Conservation (phyloP, 768 basidiomycete species). For the Boletus rubroflammeus region DNA sequence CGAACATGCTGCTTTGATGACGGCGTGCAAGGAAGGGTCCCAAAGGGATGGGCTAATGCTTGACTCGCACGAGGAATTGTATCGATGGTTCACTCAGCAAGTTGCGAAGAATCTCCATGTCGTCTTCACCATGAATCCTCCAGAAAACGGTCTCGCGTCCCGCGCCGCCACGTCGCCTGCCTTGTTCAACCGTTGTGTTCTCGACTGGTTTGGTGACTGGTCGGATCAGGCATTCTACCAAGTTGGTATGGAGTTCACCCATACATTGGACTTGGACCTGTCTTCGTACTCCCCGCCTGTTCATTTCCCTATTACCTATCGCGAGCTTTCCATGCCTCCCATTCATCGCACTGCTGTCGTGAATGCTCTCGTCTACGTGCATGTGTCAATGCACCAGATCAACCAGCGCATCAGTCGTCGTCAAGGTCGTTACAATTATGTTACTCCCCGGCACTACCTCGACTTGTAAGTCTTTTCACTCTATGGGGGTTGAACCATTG, state of each 20-base stretch:
- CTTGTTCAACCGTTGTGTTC: conserved; percentile 96
- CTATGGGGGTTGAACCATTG: not conserved
- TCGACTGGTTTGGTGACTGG: conserved; percentile 99
- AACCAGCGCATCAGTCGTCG: conserved; percentile 86
- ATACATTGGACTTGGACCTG: conserved; percentile 87
- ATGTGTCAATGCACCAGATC: conserved; percentile 83
- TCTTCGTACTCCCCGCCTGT: conserved; percentile 74
- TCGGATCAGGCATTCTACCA: conserved; percentile 98
- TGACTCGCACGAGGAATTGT: conserved; percentile 95
- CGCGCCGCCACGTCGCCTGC: conserved; percentile 97
- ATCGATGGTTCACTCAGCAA: conserved; percentile 98
- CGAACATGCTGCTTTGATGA: conserved; percentile 96
- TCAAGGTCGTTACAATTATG: conserved; percentile 95
- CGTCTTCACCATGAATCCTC: conserved; percentile 99
- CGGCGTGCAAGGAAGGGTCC: conserved; percentile 99
- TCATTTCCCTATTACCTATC: conserved; percentile 87
- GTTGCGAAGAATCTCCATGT: conserved; percentile 98
- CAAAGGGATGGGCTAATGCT: conserved; percentile 98
- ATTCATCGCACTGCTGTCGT: conserved; percentile 86
- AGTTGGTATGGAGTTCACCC: conserved; percentile 96
- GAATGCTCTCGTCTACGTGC: conserved; percentile 91
- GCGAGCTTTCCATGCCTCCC: conserved; percentile 81
- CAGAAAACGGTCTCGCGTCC: conserved; percentile 91
- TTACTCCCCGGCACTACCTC: conserved; percentile 95
- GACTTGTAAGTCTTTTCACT: conserved; percentile 76